Evolutionary conservation across 1,284 basidiomycete genomes (phyloP).

Genomic region (Neonothopanus nambi): DNA sequence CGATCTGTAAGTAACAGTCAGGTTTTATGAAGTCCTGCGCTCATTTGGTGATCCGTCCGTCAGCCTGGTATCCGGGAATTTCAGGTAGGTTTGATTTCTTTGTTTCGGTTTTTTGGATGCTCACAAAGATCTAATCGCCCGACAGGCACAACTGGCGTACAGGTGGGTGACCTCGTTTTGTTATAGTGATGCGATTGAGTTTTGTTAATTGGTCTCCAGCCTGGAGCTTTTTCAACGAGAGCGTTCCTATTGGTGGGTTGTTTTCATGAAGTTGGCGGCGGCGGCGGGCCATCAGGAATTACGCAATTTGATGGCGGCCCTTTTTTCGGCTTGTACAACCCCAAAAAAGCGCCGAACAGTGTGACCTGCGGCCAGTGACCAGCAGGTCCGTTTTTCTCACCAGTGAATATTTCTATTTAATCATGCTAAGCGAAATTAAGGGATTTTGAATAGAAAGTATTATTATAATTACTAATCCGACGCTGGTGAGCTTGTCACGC

Average conservation of each 20-base stretch:
- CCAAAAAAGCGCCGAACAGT: too few species aligned
- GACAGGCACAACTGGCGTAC: conserved; percentile 57
- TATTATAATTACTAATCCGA: too few species aligned
- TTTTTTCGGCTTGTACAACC: too few species aligned
- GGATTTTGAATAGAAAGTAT: too few species aligned
- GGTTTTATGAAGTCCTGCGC: background rate
- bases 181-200: background rate
- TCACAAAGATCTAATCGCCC: background rate
- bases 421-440: too few species aligned
- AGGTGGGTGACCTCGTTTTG: conserved; percentile 29
- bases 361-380: too few species aligned
- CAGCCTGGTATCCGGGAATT: conserved; percentile 52
- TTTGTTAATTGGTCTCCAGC: conserved; percentile 27
- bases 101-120: background rate
- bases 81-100: conserved; percentile 38
- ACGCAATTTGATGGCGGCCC: too few species aligned
- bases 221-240: conserved; percentile 47
- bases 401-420: too few species aligned
- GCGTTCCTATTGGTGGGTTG: conserved; percentile 41
- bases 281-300: too few species aligned
- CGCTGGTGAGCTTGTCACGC: too few species aligned
- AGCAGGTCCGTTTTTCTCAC: too few species aligned
- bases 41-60: background rate
- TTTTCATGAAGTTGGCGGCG: too few species aligned
- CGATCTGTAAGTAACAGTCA: conserved; percentile 44